Conservation (phyloP, 2,329 filamentous ascomycete genomes). For the Teratosphaeria zuluensis region DNA sequence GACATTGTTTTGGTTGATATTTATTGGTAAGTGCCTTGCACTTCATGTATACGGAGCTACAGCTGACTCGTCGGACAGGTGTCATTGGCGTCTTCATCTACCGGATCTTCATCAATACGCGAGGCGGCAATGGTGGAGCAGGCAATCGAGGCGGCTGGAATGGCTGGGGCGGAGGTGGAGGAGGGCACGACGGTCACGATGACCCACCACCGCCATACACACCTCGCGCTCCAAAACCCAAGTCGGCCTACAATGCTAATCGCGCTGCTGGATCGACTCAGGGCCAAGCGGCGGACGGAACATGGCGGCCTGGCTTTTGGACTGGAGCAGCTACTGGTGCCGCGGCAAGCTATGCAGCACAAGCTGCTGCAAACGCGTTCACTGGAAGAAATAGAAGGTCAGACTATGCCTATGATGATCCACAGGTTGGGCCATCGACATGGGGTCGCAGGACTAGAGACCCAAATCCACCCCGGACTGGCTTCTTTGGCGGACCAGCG, state of each 20-base stretch:
- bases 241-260: conserved; percentile 6
- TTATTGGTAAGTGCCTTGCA: conserved; percentile 34
- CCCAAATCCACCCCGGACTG: not conserved
- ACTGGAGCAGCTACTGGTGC: conserved; percentile 50
- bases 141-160: conserved; percentile 16
- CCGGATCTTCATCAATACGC: conserved; percentile 16
- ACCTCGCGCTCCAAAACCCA: conserved; percentile 14
- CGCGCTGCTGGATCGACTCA: conserved; percentile 1
- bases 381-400: conserved; percentile 9
- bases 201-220: conserved; percentile 43
- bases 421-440: conserved; percentile 21
- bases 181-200: conserved; percentile 38
- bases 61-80: conserved; percentile 6
- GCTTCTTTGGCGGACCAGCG: not conserved
- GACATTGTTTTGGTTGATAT: conserved; percentile 51
- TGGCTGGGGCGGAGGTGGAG: conserved; percentile 33
- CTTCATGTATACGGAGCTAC: not conserved
- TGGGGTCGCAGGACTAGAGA: conserved; percentile 15
- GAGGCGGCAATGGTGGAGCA: conserved; percentile 6
- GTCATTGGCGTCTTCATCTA: conserved; percentile 22
- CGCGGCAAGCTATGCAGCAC: conserved; percentile 15
- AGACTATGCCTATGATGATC: conserved; percentile 6
- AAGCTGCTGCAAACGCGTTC: conserved; percentile 3
- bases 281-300: conserved; percentile 5
- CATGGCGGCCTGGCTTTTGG: conserved; percentile 68